Conservation (phyloP, 768 basidiomycete species). For the Psilocybe cyanescens region DNA sequence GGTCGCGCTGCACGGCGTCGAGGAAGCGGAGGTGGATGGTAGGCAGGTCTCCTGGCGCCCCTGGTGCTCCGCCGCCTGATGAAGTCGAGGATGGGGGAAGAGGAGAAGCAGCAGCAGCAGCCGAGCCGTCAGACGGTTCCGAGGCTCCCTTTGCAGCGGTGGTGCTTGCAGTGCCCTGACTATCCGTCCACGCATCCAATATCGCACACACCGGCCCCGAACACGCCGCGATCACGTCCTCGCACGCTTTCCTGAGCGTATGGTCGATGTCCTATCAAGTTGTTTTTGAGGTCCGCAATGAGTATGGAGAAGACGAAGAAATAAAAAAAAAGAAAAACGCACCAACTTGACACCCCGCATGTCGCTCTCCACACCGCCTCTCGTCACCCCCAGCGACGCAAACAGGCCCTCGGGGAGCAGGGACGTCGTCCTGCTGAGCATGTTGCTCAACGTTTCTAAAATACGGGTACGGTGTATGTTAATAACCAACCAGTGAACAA, state of each 20-base stretch:
- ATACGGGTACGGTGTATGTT: neutral
- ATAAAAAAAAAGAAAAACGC: slow-evolving; percentile 22
- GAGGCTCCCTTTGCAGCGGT: too few species aligned
- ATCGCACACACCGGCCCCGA: slow-evolving; percentile 60
- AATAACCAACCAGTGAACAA: neutral
- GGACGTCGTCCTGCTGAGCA: slow-evolving; percentile 63
- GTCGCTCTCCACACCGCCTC: slow-evolving; percentile 51
- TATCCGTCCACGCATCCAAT: slow-evolving; percentile 59
- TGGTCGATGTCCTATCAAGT: slow-evolving; percentile 76
- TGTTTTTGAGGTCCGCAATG: too few species aligned
- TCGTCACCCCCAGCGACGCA: slow-evolving; percentile 68
- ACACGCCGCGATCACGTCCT: slow-evolving; percentile 75
- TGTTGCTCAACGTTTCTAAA: slow-evolving; percentile 58
- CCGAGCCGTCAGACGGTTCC: neutral
- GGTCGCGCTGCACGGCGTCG: slow-evolving; percentile 54
- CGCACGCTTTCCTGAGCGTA: slow-evolving; percentile 83
- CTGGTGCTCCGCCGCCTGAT: too few species aligned
- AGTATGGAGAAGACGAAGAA: neutral
- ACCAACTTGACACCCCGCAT: slow-evolving; percentile 78
- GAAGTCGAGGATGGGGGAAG: slow-evolving; percentile 6
- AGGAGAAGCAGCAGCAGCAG: neutral
- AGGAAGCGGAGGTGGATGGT: slow-evolving; percentile 62
- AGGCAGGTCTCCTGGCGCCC: slow-evolving; percentile 45
- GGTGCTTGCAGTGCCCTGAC: slow-evolving; percentile 5
- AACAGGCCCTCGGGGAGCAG: slow-evolving; percentile 73